These are phyloP conservation scores for Hypocrella siamensis DNA, from an alignment of 2,329 filamentous ascomycete genomes.

Conservation along the genomic window DNA sequence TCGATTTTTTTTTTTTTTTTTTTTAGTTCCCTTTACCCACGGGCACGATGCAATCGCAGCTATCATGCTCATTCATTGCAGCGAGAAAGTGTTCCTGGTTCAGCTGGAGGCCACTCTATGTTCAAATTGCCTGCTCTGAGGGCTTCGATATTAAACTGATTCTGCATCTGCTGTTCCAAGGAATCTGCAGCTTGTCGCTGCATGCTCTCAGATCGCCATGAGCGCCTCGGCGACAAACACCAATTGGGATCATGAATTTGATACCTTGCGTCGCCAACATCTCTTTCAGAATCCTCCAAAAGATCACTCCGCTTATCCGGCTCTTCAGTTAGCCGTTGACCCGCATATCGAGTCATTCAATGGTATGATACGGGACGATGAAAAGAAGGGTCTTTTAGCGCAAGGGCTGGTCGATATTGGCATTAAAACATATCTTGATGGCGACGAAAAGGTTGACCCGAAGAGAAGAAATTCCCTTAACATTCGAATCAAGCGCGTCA, in stretches of 20 bases:
- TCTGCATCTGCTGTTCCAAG: background rate
- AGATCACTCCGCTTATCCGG: conserved; percentile 77
- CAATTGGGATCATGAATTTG: conserved; percentile 71
- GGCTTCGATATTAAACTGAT: background rate
- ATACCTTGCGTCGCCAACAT: conserved; percentile 71
- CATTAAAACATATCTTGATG: conserved; percentile 74
- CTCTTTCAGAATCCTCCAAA: conserved; percentile 81
- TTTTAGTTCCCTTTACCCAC: background rate
- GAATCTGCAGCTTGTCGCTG: conserved; percentile 2
- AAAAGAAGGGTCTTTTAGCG: conserved; percentile 42
- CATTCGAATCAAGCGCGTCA: conserved; percentile 66
- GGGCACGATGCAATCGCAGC: no score
- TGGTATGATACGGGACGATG: conserved; percentile 61
- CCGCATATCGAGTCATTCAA: conserved; percentile 97
- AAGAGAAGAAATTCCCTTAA: conserved; percentile 57
- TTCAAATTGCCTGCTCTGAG: no score
- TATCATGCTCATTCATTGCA: no score
- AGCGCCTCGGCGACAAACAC: conserved; percentile 43
- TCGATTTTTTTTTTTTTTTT: conserved; percentile 15
- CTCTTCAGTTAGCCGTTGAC: conserved; percentile 68
- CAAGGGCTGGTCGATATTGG: conserved; percentile 80
- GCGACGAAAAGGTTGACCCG: conserved; percentile 45
- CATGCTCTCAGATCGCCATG: conserved; percentile 23
- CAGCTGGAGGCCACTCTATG: no score
- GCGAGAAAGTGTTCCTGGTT: no score